Percentiles rank a stretch among this genome's conserved stretches.
Conservation (phyloP, 768 basidiomycete genomes). For the Strobilomyces echinocephalus region DNA sequence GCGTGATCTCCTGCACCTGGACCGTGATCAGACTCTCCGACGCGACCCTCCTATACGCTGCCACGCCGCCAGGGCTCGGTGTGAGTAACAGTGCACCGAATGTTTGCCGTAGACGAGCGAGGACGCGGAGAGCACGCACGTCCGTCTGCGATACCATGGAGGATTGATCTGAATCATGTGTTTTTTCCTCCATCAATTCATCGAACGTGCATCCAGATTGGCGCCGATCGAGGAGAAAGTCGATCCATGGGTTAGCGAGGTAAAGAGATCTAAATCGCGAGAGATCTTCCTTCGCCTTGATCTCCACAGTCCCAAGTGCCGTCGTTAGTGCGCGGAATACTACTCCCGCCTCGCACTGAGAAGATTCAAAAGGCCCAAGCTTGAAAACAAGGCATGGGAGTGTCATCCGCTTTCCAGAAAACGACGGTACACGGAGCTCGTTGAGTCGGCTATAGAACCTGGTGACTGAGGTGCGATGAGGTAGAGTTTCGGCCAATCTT, state of each 20-base stretch:
- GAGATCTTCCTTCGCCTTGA: background rate
- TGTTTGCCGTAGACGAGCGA: background rate
- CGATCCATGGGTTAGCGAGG: background rate
- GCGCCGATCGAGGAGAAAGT: background rate
- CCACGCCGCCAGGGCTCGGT: background rate
- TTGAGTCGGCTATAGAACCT: background rate
- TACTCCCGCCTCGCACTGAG: background rate
- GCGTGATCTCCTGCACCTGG: background rate
- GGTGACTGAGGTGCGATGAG: background rate
- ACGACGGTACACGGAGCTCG: background rate
- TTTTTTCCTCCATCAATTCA: background rate
- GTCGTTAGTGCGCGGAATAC: background rate
- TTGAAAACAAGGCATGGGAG: conserved; percentile 1
- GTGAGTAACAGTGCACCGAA: conserved; percentile 1
- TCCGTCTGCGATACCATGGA: background rate
- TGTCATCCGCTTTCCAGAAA: background rate
- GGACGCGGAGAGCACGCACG: background rate
- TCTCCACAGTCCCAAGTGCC: background rate
- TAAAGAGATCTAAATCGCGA: background rate
- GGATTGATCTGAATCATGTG: background rate
- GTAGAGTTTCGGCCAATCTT: background rate
- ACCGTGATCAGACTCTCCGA: background rate
- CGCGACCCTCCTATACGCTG: background rate
- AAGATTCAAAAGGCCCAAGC: background rate
- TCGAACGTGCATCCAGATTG: background rate